These are phyloP conservation scores for Lasiosphaeria miniovina DNA, from an alignment of 495 filamentous ascomycete species.

Conservation along the genomic window DNA sequence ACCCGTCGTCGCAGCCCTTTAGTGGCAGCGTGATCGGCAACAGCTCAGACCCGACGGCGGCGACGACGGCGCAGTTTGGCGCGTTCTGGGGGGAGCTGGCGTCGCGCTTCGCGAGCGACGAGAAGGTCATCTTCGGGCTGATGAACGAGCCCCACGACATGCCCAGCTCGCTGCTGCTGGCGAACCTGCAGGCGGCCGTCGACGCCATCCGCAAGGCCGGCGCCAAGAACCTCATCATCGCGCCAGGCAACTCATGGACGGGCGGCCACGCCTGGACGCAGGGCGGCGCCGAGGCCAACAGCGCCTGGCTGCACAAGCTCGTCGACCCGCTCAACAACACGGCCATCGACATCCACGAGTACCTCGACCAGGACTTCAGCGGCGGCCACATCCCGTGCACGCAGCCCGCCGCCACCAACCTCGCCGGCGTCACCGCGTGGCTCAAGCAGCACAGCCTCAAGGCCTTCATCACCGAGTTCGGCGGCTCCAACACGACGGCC, in stretches of 20 bases:
- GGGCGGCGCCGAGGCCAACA: constrained; percentile 41
- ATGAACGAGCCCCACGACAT: constrained; percentile 55
- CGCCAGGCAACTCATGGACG: constrained; percentile 49
- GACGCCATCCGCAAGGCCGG: constrained; percentile 43
- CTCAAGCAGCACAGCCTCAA: constrained; percentile 48
- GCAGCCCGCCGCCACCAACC: constrained; percentile 36
- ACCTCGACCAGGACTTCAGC: constrained; percentile 50
- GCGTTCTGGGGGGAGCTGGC: constrained; percentile 54
- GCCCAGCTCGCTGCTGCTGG: constrained; percentile 41
- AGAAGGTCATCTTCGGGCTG: constrained; percentile 50
- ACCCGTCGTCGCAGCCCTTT: constrained; percentile 49
- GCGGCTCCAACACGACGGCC: constrained; percentile 45
- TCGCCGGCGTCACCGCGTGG: constrained; percentile 46
- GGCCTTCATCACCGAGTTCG: constrained; percentile 54
- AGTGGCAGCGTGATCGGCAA: constrained; percentile 51
- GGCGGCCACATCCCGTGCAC: constrained; percentile 41
- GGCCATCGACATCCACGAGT: constrained; percentile 54
- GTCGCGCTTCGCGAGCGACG: constrained; percentile 43
- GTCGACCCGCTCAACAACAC: constrained; percentile 47
- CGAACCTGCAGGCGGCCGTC: constrained; percentile 52
- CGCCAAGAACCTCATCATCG: constrained; percentile 46
- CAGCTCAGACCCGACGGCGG: constrained; percentile 39
- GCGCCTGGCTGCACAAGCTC: constrained; percentile 41
- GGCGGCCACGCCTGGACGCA: constrained; percentile 49
- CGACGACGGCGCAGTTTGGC: constrained; percentile 49